These are phyloP conservation scores for Lipomyces chichibuensis DNA, from an alignment of 805 yeast species.

Conservation along the genomic window DNA sequence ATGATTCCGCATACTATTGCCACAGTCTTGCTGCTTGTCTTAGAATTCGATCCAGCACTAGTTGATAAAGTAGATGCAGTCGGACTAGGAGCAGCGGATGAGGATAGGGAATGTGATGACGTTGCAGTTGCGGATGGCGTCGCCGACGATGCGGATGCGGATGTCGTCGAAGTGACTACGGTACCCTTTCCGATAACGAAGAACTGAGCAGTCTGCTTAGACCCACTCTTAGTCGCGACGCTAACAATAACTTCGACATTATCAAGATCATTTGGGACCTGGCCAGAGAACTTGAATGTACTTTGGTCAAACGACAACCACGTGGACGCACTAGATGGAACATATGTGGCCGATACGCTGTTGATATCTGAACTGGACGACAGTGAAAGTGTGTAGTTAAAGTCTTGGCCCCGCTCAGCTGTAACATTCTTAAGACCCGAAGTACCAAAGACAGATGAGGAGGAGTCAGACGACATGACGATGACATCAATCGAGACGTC, in stretches of 20 bases:
- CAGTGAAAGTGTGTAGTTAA: conserved; percentile 61
- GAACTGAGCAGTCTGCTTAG: conserved; percentile 37
- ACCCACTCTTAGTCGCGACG: conserved; percentile 54
- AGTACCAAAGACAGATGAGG: conserved; percentile 49
- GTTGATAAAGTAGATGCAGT: conserved; percentile 40
- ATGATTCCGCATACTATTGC: conserved; percentile 93
- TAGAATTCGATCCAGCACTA: conserved; percentile 37
- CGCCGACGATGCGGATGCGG: conserved; percentile 38
- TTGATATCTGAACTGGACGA: conserved; percentile 60
- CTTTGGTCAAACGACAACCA: conserved; percentile 70
- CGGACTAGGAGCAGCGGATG: conserved; percentile 38
- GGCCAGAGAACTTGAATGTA: conserved; percentile 70
- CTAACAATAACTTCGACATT: conserved; percentile 49
- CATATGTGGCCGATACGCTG: conserved; percentile 16
- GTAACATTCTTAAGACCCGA: conserved; percentile 54
- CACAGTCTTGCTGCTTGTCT: conserved; percentile 52
- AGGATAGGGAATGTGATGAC: conserved; percentile 38
- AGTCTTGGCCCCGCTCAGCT: conserved; percentile 58
- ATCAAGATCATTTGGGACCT: conserved; percentile 57
- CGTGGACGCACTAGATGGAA: conserved; percentile 18
- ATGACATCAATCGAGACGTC: conserved; percentile 33
- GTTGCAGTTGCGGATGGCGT: conserved; percentile 41
- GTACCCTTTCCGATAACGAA: conserved; percentile 42
- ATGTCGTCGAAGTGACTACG: conserved; percentile 19
- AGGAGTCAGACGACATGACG: conserved; percentile 35